Conservation (phyloP, 495 filamentous ascomycete genomes). For the Hypoxylon cercidicola region DNA sequence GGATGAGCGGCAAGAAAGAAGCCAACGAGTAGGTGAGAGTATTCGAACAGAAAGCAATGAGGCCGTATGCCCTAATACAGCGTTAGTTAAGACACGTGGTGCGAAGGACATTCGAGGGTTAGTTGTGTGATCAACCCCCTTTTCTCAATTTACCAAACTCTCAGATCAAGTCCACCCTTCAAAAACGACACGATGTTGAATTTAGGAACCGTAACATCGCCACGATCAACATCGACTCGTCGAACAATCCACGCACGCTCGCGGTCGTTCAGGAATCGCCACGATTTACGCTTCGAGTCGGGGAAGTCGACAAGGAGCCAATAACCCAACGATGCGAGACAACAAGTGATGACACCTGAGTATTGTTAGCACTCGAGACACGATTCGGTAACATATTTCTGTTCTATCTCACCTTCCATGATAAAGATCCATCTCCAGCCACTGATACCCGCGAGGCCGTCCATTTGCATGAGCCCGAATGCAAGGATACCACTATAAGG, state of each 20-base stretch:
- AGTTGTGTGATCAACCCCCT: not conserved
- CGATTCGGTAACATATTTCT: not conserved
- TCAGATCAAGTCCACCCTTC: constrained; percentile 57
- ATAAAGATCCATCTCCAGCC: constrained; percentile 74
- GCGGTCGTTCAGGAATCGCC: constrained; percentile 60
- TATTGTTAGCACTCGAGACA: not conserved
- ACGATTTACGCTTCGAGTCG: constrained; percentile 61
- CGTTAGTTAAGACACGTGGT: constrained; percentile 44
- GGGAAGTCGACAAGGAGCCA: constrained; percentile 70
- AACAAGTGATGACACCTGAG: constrained; percentile 51
- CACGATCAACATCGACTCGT: constrained; percentile 65
- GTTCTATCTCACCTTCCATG: constrained; percentile 56
- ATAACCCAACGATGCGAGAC: constrained; percentile 57
- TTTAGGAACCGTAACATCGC: constrained; percentile 59
- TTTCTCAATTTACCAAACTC: constrained; percentile 60
- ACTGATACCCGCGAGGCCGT: constrained; percentile 55
- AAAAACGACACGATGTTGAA: constrained; percentile 63
- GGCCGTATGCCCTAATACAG: constrained; percentile 52
- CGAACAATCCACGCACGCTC: constrained; percentile 64
- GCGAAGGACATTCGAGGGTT: constrained; percentile 35
- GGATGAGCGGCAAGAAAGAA: constrained; percentile 74
- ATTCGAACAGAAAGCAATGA: constrained; percentile 65
- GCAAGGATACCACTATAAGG: constrained; percentile 68
- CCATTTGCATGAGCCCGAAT: constrained; percentile 67
- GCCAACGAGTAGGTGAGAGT: constrained; percentile 69